Evolutionary conservation across 1,139 yeast species (phyloP).

Genomic region (Yamadazyma diospyri): DNA sequence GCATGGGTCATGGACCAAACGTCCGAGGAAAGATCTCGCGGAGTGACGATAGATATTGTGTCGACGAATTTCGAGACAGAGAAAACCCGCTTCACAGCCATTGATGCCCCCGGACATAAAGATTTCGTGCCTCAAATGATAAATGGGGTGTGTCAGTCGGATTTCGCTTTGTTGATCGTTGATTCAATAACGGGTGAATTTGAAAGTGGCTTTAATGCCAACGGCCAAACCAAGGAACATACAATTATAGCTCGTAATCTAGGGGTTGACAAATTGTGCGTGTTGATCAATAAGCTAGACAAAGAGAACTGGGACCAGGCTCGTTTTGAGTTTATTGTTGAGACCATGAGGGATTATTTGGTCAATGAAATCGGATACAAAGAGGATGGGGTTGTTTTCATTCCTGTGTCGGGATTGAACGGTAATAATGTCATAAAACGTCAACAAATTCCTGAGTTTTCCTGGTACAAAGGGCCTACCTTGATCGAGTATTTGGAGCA

Average conservation of each 20-base stretch:
- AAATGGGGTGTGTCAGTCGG: constrained; percentile 54
- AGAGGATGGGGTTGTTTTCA: constrained; percentile 49
- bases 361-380: constrained; percentile 57
- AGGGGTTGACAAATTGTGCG: constrained; percentile 73
- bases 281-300: constrained; percentile 90
- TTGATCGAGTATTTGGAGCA: constrained; percentile 56
- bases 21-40: constrained; percentile 79
- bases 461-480: constrained; percentile 69
- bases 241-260: constrained; percentile 76
- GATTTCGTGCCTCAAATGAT: constrained; percentile 56
- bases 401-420: constrained; percentile 83
- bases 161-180: constrained; percentile 66
- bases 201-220: constrained; percentile 80
- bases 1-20: constrained; percentile 99
- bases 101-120: constrained; percentile 82
- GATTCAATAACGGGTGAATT: constrained; percentile 84
- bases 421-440: constrained; percentile 68
- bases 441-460: constrained; percentile 21
- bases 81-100: constrained; percentile 68
- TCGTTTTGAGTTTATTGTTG: constrained; percentile 60
- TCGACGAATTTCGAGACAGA: constrained; percentile 77
- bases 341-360: constrained; percentile 58
- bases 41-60: constrained; percentile 93
- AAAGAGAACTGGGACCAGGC: constrained; percentile 63
- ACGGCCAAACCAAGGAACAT: constrained; percentile 96